Percentiles rank a stretch among this genome's conserved stretches.
phyloP scores from a whole-genome alignment of 2,329 filamentous ascomycete species.

The Metarhizium album region DNA sequence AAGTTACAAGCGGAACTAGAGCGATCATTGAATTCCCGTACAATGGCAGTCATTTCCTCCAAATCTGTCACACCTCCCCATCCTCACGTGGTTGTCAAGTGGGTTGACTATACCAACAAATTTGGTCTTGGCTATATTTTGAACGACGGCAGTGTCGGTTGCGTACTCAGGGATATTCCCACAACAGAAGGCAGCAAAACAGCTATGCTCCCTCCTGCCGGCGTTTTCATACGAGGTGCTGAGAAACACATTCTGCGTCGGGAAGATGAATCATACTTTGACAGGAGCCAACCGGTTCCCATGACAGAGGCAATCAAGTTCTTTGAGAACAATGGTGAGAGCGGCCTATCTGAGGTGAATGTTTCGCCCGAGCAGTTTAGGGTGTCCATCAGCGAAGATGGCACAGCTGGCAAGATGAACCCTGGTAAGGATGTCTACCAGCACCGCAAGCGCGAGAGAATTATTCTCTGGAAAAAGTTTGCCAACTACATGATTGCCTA shows the following conservation, averaged over 20 bases:
- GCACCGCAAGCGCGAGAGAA: constrained; percentile 53
- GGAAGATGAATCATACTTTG: constrained; percentile 42
- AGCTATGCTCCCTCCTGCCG: constrained; percentile 54
- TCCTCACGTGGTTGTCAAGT: constrained; percentile 61
- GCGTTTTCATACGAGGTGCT: constrained; percentile 60
- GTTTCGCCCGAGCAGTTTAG: constrained; percentile 54
- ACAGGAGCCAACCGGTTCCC: constrained; percentile 52
- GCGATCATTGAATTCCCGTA: constrained; percentile 50
- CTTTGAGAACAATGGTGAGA: constrained; percentile 59
- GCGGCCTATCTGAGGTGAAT: constrained; percentile 51
- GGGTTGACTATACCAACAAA: constrained; percentile 84
- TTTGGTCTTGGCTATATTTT: constrained; percentile 77
- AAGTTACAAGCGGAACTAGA: constrained; percentile 51
- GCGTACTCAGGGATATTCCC: constrained; percentile 48
- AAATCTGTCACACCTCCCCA: constrained; percentile 43
- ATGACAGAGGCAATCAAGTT: constrained; percentile 56
- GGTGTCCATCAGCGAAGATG: constrained; percentile 42
- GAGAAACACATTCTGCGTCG: constrained; percentile 58
- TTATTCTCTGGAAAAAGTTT: constrained; percentile 63
- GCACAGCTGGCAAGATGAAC: constrained; percentile 49
- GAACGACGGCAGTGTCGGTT: constrained; percentile 71
- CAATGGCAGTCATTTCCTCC: constrained; percentile 48
- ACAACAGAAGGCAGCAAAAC: constrained; percentile 38
- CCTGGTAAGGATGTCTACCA: constrained; percentile 55
- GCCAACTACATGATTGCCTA: constrained; percentile 66